A percentile compares a stretch with the other conserved stretches of the same genome.
Conservation (phyloP, 352 stramenopile species). For the Phytopythium cucurbitacearum region DNA sequence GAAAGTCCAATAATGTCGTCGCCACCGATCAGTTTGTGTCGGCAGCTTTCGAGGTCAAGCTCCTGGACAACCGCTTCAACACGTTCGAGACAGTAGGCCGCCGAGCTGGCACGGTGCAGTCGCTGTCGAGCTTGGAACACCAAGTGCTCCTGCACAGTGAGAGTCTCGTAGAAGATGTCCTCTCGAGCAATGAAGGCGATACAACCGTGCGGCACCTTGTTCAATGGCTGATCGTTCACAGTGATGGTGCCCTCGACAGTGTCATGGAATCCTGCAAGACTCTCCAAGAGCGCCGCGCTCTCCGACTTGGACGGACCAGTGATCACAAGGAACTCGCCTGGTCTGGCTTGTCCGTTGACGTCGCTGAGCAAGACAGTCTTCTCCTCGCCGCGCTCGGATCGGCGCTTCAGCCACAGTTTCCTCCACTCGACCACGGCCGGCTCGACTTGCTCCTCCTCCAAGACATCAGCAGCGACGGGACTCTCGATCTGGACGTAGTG, state of each 20-base stretch:
- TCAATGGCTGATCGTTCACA: conserved; percentile 60
- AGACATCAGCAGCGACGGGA: conserved; percentile 9
- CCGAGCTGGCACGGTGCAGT: conserved; percentile 36
- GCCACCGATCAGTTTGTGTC: conserved; percentile 54
- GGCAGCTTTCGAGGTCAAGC: conserved; percentile 39
- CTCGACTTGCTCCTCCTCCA: conserved; percentile 10
- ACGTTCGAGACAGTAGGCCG: conserved; percentile 29
- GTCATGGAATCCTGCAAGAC: conserved; percentile 86
- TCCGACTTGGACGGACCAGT: conserved; percentile 59
- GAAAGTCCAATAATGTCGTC: conserved; percentile 55
- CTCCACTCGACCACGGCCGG: conserved; percentile 23
- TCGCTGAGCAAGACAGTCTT: conserved; percentile 25
- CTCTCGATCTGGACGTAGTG: conserved; percentile 21
- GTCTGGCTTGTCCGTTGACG: conserved; percentile 34
- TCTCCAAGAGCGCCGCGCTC: conserved; percentile 90
- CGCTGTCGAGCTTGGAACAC: conserved; percentile 81
- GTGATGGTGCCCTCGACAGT: conserved; percentile 58
- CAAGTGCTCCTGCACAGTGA: conserved; percentile 89
- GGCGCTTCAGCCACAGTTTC: conserved; percentile 15
- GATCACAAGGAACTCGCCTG: conserved; percentile 54
- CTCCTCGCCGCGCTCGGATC: not conserved
- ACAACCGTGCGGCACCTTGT: conserved; percentile 23
- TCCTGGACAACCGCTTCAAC: conserved; percentile 62
- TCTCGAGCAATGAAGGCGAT: conserved; percentile 80
- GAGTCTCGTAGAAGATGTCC: conserved; percentile 81